Percentiles rank a stretch among this genome's conserved stretches.
Evolutionary conservation across 1,284 basidiomycete genomes (phyloP).

Genomic region (Ceratobasidium papillatum): DNA sequence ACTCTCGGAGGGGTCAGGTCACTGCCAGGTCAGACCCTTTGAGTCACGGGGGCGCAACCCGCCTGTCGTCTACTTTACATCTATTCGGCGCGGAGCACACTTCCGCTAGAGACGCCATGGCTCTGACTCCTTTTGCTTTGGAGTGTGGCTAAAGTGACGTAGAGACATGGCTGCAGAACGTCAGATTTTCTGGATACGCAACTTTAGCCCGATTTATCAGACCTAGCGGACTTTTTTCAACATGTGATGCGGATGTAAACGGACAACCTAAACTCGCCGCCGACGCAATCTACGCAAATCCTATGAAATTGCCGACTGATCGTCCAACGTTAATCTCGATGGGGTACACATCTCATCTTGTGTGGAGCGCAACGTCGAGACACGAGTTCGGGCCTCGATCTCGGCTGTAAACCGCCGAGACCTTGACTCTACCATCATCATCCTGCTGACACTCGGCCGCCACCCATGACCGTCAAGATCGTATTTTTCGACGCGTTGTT

Average conservation of each 20-base stretch:
- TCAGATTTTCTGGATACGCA: neutral
- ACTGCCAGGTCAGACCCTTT: no score
- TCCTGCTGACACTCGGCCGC: neutral
- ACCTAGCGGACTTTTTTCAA: neutral
- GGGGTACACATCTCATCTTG: no score
- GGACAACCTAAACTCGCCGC: neutral
- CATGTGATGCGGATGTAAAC: no score
- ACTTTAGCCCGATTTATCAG: neutral
- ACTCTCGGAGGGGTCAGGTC: no score
- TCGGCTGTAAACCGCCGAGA: no score
- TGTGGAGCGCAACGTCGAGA: neutral
- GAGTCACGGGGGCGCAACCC: no score
- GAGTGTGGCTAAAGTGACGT: no score
- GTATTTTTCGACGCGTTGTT: conserved; percentile 44
- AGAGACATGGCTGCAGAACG: no score
- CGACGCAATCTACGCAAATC: neutral
- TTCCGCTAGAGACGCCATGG: neutral
- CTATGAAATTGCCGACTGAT: neutral
- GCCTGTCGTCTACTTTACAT: no score
- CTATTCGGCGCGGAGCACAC: neutral
- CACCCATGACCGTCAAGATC: conserved; percentile 19
- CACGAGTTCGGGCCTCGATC: neutral
- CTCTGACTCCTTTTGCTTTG: no score
- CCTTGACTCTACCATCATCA: neutral
- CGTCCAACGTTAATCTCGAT: neutral